Base-by-base conservation (phyloP, 352 stramenopile species). In the Albugo laibachii region DNA sequence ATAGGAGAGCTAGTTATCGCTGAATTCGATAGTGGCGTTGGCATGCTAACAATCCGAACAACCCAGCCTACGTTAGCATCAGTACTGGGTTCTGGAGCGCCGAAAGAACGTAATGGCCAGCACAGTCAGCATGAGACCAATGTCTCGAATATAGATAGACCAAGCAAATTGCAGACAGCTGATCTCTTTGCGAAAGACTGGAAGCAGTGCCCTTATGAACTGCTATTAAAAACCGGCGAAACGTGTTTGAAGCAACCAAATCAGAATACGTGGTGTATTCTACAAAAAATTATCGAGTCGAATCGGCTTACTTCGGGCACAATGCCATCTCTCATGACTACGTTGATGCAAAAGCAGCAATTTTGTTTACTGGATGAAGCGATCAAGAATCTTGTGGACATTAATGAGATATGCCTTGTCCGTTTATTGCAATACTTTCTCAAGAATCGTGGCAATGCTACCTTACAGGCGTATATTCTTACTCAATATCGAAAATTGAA, bases 391-490 rank as follows among this genome's bases (percentile, higher is more conserved):
- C 52, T 89, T 13, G 61, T 73, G 5, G 77, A 89, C 51, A 70
- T 89, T 47, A 73, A 89, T 50, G 77, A 89, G 59, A 67, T 62
- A 34, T 66, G 69, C 8, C 61, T 83, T 47, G 69, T 87, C 37
- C 71, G 63, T 14, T 48, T 89, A 41, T 50, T 82, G 13, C 74
- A 79, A 51, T 86, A 79, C 50, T 83, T 86, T 56, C 66, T 89
- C 53, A 63, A 65, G 47, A 72, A 78, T 50, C 62, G 58, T 49
- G 59, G 61, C 15, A 57, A 62, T 54, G 47, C 56, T 21, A 34
- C 45, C 27, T 62, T 80, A n/a, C 49, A 55, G 1, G 13, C 53
- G 42, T 80, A 66, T 36, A 58, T 69, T 5, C 3, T 31, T 31
- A 31, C 24, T 8, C 24, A 31, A 8, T 31, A 31, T 31, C 38